Base-by-base conservation (phyloP, 208 protist species). In the Trypanosoma scelopori region DNA sequence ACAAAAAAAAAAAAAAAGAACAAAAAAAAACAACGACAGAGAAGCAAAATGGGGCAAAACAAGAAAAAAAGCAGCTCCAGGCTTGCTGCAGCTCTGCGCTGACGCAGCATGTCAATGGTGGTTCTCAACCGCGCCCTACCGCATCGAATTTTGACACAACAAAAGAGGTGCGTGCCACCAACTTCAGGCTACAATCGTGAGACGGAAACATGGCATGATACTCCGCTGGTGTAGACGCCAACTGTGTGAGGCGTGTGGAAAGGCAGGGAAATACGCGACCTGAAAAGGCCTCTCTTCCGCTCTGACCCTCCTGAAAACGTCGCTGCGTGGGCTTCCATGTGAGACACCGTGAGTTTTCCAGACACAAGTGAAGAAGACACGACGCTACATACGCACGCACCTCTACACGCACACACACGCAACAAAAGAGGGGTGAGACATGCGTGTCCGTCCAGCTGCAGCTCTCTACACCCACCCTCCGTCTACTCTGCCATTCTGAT, bases 111-210 rank as follows among this genome's bases (percentile, higher is more conserved):
- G 22, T 47, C 20, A 30, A 61, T 13, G 5, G 55, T 37, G 5
- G 55, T 61, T 18, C 41, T 48, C 23, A 45, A 61, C 22, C 2
- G 23, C 25, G 22, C 5, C 23, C 11, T 39, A 9, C 41, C 39
- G 23, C 55, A 61, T 28, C 55, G 39, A 49, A 61, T 61, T 11
- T 45, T 35, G 28, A 61, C 39, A 13, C 13, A 37, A 5, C 30
- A 39, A 32, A 48, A 49, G 20, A 43, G 20, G 6, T 30, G 13
- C 7, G 28, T 18, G 35, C 16, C 52, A 4, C 18, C 28, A 25
- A 27, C 2, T 2, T 25, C 18, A n/a, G 2, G 22, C 16, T 43
- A 5, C 39, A 61, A 61, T 49, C 42, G 39, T 39, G 15, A 45
- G 43, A 47, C 39, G 39, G 39, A 22, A 47, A 47, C 4, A 22